These are phyloP conservation scores for Apiotrichum brassicae DNA, from an alignment of 1,284 basidiomycete species.

Conservation along the genomic window DNA sequence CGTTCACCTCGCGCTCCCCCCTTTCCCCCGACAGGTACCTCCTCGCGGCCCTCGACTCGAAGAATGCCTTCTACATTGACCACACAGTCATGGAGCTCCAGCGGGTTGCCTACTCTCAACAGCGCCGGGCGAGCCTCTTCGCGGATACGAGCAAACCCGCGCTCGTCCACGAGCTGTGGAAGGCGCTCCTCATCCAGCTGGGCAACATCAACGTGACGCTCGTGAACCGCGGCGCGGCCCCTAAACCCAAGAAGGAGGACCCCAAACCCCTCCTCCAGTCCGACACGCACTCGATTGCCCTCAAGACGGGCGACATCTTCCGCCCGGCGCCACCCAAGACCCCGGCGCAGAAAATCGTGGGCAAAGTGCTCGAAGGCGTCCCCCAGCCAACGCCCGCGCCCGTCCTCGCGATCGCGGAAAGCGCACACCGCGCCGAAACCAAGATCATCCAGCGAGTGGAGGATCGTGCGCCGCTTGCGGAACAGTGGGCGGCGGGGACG, in stretches of 20 bases:
- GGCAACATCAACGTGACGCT: constrained; percentile 24
- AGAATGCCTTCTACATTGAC: constrained; percentile 32
- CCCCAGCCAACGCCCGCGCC: constrained; percentile 20
- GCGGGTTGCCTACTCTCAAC: constrained; percentile 23
- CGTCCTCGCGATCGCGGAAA: constrained; percentile 7
- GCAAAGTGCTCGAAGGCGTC: constrained; percentile 31
- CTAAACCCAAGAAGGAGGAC: constrained; percentile 1
- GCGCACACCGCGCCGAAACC: constrained; percentile 11
- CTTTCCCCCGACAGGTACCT: constrained; percentile 33
- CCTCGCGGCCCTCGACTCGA: constrained; percentile 29
- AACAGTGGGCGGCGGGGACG: constrained; percentile 9
- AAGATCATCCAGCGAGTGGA: constrained; percentile 10
- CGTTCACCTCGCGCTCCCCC: constrained; percentile 32
- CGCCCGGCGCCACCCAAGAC: constrained; percentile 26
- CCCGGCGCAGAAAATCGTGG: constrained; percentile 16
- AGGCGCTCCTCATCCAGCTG: constrained; percentile 32
- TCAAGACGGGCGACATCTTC: constrained; percentile 39
- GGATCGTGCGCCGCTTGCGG: constrained; percentile 6
- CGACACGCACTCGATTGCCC: constrained; percentile 26
- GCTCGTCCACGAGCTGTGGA: constrained; percentile 28
- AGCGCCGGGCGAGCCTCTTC: constrained; percentile 32
- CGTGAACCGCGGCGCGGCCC: constrained; percentile 13
- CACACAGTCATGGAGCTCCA: constrained; percentile 44
- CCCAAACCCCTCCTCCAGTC: constrained; percentile 6
- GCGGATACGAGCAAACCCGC: constrained; percentile 27